phyloP scores from a whole-genome alignment of 1,284 basidiomycete species.

The Vanrija sp. region DNA sequence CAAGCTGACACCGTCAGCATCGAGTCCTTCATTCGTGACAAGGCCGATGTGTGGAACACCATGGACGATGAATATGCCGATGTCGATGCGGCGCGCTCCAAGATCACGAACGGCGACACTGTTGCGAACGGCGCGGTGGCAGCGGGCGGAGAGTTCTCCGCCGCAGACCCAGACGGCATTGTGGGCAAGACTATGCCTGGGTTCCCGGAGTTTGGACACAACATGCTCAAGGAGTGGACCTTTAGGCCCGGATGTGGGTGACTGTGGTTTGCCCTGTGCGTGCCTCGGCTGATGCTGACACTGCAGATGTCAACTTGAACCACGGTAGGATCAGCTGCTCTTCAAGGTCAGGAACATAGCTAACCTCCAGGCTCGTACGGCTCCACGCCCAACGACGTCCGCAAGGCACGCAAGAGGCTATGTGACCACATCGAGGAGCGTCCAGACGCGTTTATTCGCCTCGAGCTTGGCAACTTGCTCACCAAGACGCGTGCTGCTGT shows the following conservation, averaged over 20 bases:
- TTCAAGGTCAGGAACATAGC: too few relatives aligned
- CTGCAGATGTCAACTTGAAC: slow-evolving; percentile 60
- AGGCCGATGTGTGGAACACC: slow-evolving; percentile 33
- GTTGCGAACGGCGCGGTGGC: too few relatives aligned
- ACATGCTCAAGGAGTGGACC: slow-evolving; percentile 58
- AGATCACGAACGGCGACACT: not conserved
- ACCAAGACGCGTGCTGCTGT: slow-evolving; percentile 54
- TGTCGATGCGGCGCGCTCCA: slow-evolving; percentile 23
- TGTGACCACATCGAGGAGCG: slow-evolving; percentile 56
- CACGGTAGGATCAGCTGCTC: slow-evolving; percentile 51
- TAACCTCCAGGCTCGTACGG: slow-evolving; percentile 62
- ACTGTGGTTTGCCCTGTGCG: not conserved
- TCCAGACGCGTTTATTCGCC: slow-evolving; percentile 62
- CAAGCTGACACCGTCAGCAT: slow-evolving; percentile 21
- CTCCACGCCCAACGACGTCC: slow-evolving; percentile 61
- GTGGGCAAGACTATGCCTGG: slow-evolving; percentile 26
- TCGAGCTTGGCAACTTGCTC: slow-evolving; percentile 51
- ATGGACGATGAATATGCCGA: slow-evolving; percentile 35
- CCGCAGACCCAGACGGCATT: slow-evolving; percentile 20
- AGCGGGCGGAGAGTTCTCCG: not conserved
- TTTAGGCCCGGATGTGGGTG: slow-evolving; percentile 56
- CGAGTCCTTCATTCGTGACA: slow-evolving; percentile 34
- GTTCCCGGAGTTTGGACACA: slow-evolving; percentile 56
- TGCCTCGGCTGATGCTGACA: slow-evolving; percentile 8
- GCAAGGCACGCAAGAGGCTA: slow-evolving; percentile 54